Evolutionary conservation across 768 basidiomycete species (phyloP).

Genomic region (Mycena alexandri): DNA sequence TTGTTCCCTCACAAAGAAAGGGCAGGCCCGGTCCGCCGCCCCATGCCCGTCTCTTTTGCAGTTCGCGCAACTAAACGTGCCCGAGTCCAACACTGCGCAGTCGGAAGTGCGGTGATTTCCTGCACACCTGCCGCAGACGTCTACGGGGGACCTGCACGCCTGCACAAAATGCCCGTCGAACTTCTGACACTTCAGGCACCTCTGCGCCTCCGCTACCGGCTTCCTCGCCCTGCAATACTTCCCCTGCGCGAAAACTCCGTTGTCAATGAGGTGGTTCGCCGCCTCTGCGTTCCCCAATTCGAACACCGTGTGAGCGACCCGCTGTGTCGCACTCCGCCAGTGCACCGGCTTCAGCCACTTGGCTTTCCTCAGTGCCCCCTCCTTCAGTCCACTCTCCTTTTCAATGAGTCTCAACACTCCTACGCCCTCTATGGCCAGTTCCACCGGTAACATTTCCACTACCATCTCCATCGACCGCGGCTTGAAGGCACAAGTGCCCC

Average conservation of each 20-base stretch:
- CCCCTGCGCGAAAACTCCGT: constrained; percentile 25
- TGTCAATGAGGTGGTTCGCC: constrained; percentile 32
- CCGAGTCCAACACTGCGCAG: background rate
- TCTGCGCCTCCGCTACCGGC: background rate
- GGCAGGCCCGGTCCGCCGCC: background rate
- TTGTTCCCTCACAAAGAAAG: background rate
- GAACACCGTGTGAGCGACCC: background rate
- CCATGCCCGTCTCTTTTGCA: constrained; percentile 14
- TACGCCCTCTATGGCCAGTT: background rate
- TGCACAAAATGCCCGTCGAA: constrained; percentile 7
- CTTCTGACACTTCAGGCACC: constrained; percentile 11
- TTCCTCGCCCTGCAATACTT: background rate
- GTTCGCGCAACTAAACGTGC: background rate
- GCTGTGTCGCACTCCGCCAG: background rate
- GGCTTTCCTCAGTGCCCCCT: background rate
- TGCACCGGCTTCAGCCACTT: background rate
- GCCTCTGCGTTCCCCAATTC: constrained; percentile 21
- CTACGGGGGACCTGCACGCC: background rate
- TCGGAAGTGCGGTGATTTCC: background rate
- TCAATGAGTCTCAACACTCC: constrained; percentile 2
- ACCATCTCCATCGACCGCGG: background rate
- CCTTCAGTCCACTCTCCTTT: background rate
- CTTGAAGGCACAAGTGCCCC: background rate
- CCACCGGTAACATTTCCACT: constrained; percentile 7
- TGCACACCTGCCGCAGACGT: constrained; percentile 4